A percentile compares a stretch with the other conserved stretches of the same genome.
phyloP scores from a whole-genome alignment of 1,284 basidiomycete species.

The Kwoniella shivajii region DNA sequence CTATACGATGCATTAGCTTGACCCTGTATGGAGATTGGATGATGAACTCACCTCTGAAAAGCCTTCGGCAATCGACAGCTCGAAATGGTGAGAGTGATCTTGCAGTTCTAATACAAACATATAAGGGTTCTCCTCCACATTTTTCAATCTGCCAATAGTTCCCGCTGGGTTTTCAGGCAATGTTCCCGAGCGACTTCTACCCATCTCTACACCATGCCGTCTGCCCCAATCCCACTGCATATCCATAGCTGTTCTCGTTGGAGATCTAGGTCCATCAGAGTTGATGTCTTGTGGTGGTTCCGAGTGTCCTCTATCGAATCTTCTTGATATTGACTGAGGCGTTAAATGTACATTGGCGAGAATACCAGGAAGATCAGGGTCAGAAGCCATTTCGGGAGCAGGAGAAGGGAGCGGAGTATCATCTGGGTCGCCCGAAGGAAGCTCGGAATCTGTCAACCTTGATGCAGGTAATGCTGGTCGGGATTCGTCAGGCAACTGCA shows the following conservation, averaged over 20 bases:
- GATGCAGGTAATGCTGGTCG: slow-evolving; percentile 15
- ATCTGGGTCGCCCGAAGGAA: slow-evolving; percentile 3
- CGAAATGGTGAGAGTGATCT: slow-evolving; percentile 55
- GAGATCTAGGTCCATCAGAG: not conserved
- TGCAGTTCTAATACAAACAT: slow-evolving; percentile 56
- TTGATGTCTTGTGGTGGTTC: slow-evolving; percentile 29
- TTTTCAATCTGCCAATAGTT: slow-evolving; percentile 44
- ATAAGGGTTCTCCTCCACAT: slow-evolving; percentile 55
- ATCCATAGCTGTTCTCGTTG: slow-evolving; percentile 15
- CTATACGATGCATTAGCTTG: slow-evolving; percentile 1
- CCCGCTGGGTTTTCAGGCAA: not conserved
- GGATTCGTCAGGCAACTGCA: slow-evolving; percentile 11
- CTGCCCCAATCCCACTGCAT: slow-evolving; percentile 54
- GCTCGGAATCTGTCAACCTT: slow-evolving; percentile 12
- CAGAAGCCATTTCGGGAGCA: slow-evolving; percentile 7
- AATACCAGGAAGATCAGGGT: slow-evolving; percentile 14
- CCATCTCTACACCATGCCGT: slow-evolving; percentile 33
- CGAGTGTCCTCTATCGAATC: slow-evolving; percentile 31
- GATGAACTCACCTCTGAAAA: slow-evolving; percentile 32
- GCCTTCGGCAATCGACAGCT: slow-evolving; percentile 55
- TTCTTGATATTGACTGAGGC: slow-evolving; percentile 7
- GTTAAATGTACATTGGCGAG: slow-evolving; percentile 12
- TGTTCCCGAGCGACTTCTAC: slow-evolving; percentile 6
- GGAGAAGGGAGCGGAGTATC: slow-evolving; percentile 10
- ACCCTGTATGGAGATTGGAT: slow-evolving; percentile 20